Conservation (phyloP, 1,139 yeast genomes). For the Pichia norvegensis region DNA sequence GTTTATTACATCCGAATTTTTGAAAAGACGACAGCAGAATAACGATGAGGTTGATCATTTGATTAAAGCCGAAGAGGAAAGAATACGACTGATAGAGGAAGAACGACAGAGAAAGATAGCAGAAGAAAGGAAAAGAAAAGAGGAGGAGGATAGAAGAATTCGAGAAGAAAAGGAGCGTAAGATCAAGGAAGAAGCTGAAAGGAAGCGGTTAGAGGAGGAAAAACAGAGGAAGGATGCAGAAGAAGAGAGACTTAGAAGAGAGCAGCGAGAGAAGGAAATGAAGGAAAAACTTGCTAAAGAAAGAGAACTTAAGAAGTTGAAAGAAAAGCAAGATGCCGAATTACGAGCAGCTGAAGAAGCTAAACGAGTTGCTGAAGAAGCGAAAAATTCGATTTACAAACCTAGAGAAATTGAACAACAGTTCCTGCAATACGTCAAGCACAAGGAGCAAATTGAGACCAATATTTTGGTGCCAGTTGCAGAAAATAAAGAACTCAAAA, state of each 20-base stretch:
- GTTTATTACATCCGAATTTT: slow-evolving; percentile 2
- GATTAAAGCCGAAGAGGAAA: slow-evolving; percentile 8
- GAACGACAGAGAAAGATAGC: slow-evolving; percentile 15
- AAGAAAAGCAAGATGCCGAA: slow-evolving; percentile 17
- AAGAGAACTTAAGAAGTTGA: slow-evolving; percentile 19
- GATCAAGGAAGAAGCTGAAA: slow-evolving; percentile 20
- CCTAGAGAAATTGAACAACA: slow-evolving; percentile 36
- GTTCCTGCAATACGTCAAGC: slow-evolving; percentile 45
- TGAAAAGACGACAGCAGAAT: slow-evolving; percentile 1
- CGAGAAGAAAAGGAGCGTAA: slow-evolving; percentile 17
- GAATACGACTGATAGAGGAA: slow-evolving; percentile 7
- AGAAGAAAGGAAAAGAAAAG: slow-evolving; percentile 7
- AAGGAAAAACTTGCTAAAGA: slow-evolving; percentile 11
- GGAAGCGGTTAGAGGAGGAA: slow-evolving; percentile 12
- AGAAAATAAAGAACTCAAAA: slow-evolving; percentile 37
- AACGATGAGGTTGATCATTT: slow-evolving; percentile 2
- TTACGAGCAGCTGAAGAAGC: slow-evolving; percentile 16
- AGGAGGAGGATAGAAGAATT: slow-evolving; percentile 7
- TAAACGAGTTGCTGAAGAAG: slow-evolving; percentile 13
- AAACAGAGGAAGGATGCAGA: slow-evolving; percentile 17
- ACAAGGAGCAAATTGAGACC: slow-evolving; percentile 52
- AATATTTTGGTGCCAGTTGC: slow-evolving; percentile 48
- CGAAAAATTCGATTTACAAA: slow-evolving; percentile 29
- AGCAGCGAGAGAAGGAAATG: slow-evolving; percentile 6
- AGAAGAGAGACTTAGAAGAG: slow-evolving; percentile 10